These are phyloP conservation scores for Neospermospora avenae DNA, from an alignment of 2,329 filamentous ascomycete genomes.

Conservation along the genomic window DNA sequence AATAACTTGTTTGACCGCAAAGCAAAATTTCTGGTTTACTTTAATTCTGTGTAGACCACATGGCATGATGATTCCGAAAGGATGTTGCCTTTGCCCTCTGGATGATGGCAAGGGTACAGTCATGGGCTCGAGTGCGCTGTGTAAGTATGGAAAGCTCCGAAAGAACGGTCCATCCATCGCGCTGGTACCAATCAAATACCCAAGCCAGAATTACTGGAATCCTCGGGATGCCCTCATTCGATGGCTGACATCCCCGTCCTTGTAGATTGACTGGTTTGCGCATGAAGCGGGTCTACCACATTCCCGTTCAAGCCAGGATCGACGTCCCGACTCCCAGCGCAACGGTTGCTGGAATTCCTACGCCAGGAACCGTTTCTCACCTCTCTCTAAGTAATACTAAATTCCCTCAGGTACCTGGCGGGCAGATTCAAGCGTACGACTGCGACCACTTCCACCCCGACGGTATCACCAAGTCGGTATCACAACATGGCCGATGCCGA, in stretches of 20 bases:
- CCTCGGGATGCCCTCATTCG: constrained; percentile 1
- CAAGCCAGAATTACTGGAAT: not conserved
- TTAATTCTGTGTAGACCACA: not conserved
- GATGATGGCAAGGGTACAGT: not conserved
- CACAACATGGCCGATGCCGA: constrained; percentile 7
- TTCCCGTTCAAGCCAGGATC: constrained; percentile 2
- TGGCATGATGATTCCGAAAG: not conserved
- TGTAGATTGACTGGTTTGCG: constrained; percentile 1
- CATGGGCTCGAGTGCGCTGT: not conserved
- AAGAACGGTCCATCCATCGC: constrained; percentile 13
- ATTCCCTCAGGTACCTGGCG: not conserved
- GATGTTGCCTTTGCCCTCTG: not conserved
- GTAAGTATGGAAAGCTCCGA: not conserved
- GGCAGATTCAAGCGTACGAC: not conserved
- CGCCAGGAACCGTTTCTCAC: not conserved
- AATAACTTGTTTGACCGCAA: too few relatives aligned
- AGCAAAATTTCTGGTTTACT: too few relatives aligned
- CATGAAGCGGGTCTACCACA: not conserved
- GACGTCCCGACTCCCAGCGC: constrained; percentile 6
- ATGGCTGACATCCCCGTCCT: not conserved
- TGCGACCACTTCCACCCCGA: not conserved
- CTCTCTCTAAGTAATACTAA: not conserved
- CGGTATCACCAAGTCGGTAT: not conserved
- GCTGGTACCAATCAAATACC: constrained; percentile 10
- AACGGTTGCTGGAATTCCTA: not conserved